A percentile compares a stretch with the other conserved stretches of the same genome.
phyloP scores from a whole-genome alignment of 805 yeast genomes.

The Pichia rugopelliculosa region DNA sequence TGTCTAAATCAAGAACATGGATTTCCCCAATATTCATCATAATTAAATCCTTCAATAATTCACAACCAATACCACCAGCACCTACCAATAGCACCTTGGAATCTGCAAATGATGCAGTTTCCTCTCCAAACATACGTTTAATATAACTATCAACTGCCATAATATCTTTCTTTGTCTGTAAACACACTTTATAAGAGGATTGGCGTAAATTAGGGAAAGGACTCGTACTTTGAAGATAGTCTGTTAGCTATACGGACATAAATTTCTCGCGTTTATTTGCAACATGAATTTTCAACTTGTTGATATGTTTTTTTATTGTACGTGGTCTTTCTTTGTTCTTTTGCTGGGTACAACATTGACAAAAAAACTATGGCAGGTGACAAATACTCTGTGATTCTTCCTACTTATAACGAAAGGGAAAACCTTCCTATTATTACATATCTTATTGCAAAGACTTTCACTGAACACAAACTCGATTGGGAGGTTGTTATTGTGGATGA shows the following conservation, averaged over 20 bases:
- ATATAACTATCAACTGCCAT: conserved; percentile 27
- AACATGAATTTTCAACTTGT: neutral
- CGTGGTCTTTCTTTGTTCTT: neutral
- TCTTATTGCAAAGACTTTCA: conserved; percentile 61
- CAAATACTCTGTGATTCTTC: conserved; percentile 68
- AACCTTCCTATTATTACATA: conserved; percentile 63
- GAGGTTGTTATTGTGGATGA: conserved; percentile 74
- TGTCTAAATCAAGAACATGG: conserved; percentile 90
- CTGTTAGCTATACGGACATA: no score
- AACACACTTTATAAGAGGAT: no score
- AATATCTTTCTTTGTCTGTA: no score
- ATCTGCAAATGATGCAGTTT: conserved; percentile 23
- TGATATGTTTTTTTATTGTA: neutral
- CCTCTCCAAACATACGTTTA: conserved; percentile 37
- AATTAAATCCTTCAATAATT: conserved; percentile 71
- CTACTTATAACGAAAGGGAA: conserved; percentile 70
- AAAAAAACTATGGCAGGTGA: conserved; percentile 19
- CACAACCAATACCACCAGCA: conserved; percentile 97
- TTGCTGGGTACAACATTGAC: neutral
- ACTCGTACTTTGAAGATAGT: no score
- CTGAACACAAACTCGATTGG: conserved; percentile 53
- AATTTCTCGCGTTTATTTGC: neutral
- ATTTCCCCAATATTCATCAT: conserved; percentile 79
- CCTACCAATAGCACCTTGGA: conserved; percentile 77
- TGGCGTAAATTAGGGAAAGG: no score